Percentiles rank a stretch among this genome's conserved stretches.
Conservation (phyloP, 208 protist species). For the Trypanosoma theileri region DNA sequence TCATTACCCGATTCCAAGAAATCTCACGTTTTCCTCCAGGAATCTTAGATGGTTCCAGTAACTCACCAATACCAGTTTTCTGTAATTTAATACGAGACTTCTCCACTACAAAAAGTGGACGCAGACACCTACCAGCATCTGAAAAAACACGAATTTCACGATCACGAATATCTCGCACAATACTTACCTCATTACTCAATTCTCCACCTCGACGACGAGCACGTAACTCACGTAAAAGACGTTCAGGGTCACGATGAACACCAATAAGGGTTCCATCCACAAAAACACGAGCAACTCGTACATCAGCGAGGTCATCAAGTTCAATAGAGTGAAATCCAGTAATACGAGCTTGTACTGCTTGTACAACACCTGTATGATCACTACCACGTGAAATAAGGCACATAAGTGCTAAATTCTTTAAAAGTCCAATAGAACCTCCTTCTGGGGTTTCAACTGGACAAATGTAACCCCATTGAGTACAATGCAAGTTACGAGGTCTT, state of each 20-base stretch:
- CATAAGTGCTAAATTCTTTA: conserved; percentile 97
- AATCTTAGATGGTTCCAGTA: conserved; percentile 29
- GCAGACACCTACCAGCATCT: conserved; percentile 34
- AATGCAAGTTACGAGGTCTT: conserved; percentile 95
- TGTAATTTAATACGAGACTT: conserved; percentile 32
- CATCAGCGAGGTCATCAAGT: conserved; percentile 26
- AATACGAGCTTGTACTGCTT: conserved; percentile 42
- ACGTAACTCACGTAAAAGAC: conserved; percentile 36
- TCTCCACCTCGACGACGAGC: conserved; percentile 34
- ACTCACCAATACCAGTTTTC: conserved; percentile 32
- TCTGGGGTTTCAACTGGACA: conserved; percentile 97
- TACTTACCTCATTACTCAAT: conserved; percentile 42
- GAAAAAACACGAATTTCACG: conserved; percentile 49
- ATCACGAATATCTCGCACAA: conserved; percentile 50
- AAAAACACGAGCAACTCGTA: conserved; percentile 39
- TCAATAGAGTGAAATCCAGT: conserved; percentile 67
- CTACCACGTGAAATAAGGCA: conserved; percentile 40
- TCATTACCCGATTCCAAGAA: conserved; percentile 68
- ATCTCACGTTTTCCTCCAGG: conserved; percentile 50
- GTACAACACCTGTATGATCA: conserved; percentile 41
- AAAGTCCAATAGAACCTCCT: conserved; percentile 92
- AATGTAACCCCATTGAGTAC: conserved; percentile 97
- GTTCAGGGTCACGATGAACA: conserved; percentile 36
- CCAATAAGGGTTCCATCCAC: conserved; percentile 49
- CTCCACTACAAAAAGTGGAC: conserved; percentile 46